Conservation (phyloP, 257 asterid species). For the Parsonsia alboflavescens region DNA sequence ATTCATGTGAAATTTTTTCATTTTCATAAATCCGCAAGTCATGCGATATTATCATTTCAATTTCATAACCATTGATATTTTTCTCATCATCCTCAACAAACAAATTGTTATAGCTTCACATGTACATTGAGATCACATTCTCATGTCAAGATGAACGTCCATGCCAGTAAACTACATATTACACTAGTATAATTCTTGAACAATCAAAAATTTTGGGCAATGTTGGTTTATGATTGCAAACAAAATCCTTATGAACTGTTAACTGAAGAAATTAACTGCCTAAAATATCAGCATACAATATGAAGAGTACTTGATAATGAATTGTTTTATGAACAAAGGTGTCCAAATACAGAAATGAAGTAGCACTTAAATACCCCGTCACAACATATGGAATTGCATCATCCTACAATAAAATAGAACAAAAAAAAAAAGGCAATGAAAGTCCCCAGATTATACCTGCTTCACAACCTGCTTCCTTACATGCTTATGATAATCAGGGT, state of each 20-base stretch:
- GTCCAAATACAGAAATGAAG: neutral
- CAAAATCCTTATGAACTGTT: neutral
- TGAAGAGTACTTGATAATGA: neutral
- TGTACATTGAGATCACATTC: neutral
- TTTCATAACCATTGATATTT: neutral
- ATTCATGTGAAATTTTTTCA: neutral
- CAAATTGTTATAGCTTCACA: neutral
- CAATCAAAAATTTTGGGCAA: too few species aligned
- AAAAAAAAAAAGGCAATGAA: neutral
- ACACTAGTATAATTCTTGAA: neutral
- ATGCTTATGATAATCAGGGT: conserved; percentile 72
- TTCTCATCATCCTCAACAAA: neutral
- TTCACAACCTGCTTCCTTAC: conserved; percentile 72
- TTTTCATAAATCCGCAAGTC: neutral
- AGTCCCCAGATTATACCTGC: conserved; percentile 45
- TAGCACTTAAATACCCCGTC: neutral
- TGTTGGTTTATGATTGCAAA: neutral
- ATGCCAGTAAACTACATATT: neutral
- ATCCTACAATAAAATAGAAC: neutral
- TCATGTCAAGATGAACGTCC: neutral
- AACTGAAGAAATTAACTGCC: neutral
- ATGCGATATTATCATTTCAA: neutral
- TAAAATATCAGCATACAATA: neutral
- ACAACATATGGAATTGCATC: neutral
- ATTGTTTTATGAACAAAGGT: neutral